Base-by-base conservation (phyloP, 2,329 filamentous ascomycete genomes). In the Tolypocladium ophioglossoides region DNA sequence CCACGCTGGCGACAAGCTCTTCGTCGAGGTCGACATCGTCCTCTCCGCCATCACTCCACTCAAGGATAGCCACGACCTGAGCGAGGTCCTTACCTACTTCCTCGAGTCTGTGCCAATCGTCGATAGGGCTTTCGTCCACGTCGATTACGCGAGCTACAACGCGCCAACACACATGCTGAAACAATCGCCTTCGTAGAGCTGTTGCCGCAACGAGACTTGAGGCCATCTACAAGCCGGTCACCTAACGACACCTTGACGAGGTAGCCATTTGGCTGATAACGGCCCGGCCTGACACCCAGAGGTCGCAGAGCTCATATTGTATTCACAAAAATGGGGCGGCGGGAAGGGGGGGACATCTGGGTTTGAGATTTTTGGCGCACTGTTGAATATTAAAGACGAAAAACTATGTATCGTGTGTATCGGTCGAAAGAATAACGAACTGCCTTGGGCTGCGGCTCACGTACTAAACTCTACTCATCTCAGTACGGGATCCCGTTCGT, bases 401-500 rank as follows among this genome's bases (percentile, higher is more conserved):
- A 48, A 20, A 20, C 27, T 48, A 32, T 11, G 6, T n/a, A 18
- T 47, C 27, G 11, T 3, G 9, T 7, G 9, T 32, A n/a, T 32
- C 9, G 16, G 18, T 47, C 27, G 10, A 20, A 48, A 34, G 44
- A 34, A 20, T 20, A 34, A 27, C 44, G 27, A 18, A 8, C 18
- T 34, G 12, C 18, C 27, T 20, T 14, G 5, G 18, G 27, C 27
- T 34, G 18, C 9, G 27, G 14, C 18, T 27, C 20, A 48, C 34
- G 34, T 20, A 27, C 14, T 11, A n/a, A 20, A 11, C 18, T 18
- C 22, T 24, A 10, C 22, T 1, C 12, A 20, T 3, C 35, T 63
- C 79, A 96, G 67, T 95, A 97, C 37, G 94, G 94, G 69, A 99
- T 99, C 8, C 92, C 94, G 67, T 99, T 97, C 35, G 94, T 97